Evolutionary conservation across 371 early-diverging fungal genomes (phyloP).

Genomic region (Apophysomyces trapeziformis): DNA sequence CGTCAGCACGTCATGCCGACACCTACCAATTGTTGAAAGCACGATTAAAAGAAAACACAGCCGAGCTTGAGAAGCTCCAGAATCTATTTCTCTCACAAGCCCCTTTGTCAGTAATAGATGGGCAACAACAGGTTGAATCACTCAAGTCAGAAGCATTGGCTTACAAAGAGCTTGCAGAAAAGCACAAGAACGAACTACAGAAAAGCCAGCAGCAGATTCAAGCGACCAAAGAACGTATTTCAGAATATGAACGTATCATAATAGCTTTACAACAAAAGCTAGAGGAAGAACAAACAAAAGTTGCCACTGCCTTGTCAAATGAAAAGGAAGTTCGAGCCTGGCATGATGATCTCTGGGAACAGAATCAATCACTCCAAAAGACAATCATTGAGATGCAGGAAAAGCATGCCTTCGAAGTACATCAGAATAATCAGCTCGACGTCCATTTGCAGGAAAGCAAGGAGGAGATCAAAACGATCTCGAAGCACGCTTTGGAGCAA

Average conservation of each 20-base stretch:
- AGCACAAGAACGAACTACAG: neutral
- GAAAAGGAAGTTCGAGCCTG: conserved; percentile 39
- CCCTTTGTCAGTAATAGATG: neutral
- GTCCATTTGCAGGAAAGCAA: neutral
- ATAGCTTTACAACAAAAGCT: neutral
- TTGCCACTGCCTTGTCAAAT: conserved; percentile 41
- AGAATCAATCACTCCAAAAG: neutral
- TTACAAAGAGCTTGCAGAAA: neutral
- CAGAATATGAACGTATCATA: neutral
- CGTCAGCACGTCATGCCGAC: neutral
- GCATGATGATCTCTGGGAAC: neutral
- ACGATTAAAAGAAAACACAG: neutral
- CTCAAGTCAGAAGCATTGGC: neutral
- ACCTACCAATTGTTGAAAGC: neutral
- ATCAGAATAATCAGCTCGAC: neutral
- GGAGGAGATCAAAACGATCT: neutral
- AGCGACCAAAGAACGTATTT: neutral
- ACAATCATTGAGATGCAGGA: neutral
- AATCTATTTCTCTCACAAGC: neutral
- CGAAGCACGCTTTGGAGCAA: neutral
- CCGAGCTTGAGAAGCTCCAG: neutral
- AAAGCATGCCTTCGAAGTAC: neutral
- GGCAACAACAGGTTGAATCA: neutral
- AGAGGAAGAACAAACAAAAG: neutral
- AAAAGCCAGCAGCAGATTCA: neutral